Percentiles rank a stretch among this genome's conserved stretches.
These are phyloP conservation scores for Aspergillus clavatus DNA, from an alignment of 2,329 filamentous ascomycete species.

Conservation along the genomic window DNA sequence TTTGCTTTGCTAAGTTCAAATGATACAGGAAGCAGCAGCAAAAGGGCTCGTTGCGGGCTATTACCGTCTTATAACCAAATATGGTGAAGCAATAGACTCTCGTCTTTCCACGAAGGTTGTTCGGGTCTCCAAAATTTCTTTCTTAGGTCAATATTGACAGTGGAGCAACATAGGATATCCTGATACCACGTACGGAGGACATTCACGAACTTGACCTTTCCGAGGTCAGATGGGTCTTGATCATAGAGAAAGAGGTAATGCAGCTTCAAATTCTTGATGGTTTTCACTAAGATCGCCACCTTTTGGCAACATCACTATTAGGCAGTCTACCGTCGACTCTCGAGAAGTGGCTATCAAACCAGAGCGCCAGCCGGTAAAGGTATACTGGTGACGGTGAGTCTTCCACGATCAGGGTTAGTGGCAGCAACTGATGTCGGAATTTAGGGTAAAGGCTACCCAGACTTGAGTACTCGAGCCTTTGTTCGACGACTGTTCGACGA, in stretches of 20 bases:
- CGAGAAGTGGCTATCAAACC: conserved; percentile 45
- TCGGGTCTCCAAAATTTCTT: neutral
- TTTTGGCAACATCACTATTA: conserved; percentile 19
- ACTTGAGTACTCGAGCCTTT: conserved; percentile 54
- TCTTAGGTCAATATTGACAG: neutral
- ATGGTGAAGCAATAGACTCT: conserved; percentile 35
- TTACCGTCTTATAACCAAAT: conserved; percentile 24
- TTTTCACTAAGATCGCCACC: no score
- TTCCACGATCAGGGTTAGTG: neutral
- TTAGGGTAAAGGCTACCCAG: conserved; percentile 62
- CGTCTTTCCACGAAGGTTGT: conserved; percentile 28
- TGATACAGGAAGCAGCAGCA: conserved; percentile 36
- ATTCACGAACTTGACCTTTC: conserved; percentile 44
- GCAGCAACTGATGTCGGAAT: neutral
- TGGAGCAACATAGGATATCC: conserved; percentile 42
- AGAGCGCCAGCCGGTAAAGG: conserved; percentile 41
- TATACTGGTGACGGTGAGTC: conserved; percentile 52
- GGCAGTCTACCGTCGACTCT: conserved; percentile 58
- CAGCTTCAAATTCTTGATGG: neutral
- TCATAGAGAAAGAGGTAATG: conserved; percentile 63
- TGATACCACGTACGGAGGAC: conserved; percentile 48
- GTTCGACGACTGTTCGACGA: conserved; percentile 43
- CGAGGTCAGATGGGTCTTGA: conserved; percentile 53
- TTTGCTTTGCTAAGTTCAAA: neutral
- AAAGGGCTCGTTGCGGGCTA: conserved; percentile 42